Evolutionary conservation across 495 filamentous ascomycete genomes (phyloP), one percentile per base, ranked within the genome.

Genomic region (Xylaria sp.): DNA sequence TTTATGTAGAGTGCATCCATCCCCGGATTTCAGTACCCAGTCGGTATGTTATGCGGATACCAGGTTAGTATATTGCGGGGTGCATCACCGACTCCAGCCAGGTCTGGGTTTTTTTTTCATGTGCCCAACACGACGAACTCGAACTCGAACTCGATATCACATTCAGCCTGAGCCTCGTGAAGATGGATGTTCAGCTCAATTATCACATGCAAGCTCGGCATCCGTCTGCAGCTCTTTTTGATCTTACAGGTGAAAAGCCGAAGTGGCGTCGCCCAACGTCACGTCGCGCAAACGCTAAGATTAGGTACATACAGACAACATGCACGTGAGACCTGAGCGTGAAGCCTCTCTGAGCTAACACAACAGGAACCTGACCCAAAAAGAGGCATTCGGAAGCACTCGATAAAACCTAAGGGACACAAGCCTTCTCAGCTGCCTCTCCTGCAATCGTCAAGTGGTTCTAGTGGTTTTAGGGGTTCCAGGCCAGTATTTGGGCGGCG

Each of bases 201-300:
- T 24, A 41, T 67, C 64, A 67, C 64, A 67, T 55, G 64, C 31
- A 53, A 67, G 64, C 64, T 67, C 64, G 64, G 64, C 64, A 50
- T 11, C n/a, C 21, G 8, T 41, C 19, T 66, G 6, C 5, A n/a
- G 37, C 29, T 41, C 12, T 31, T 5, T 52, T 29, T 31, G 24
- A 15, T 24, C 44, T 66, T 2, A 66, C 31, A 6, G 1, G 15
- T 40, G 46, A 50, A 33, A 50, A 40, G 48, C 64, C 15, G 48
- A 67, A 29, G 64, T 67, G 33, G 48, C 35, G 64, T 55, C 11
- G 40, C 31, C 29, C 43, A 52, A 52, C 46, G 44, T 66, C 29
- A 46, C 62, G 29, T 40, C 12, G 62, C 61, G 41, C 44, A 66
- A 66, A 44, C 62, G 44, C 62, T 46, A 17, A 5, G 14, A 5